Percentiles rank a stretch among this genome's conserved stretches.
Evolutionary conservation across 352 stramenopile species (phyloP).

Genomic region (Phytophthora pisi): DNA sequence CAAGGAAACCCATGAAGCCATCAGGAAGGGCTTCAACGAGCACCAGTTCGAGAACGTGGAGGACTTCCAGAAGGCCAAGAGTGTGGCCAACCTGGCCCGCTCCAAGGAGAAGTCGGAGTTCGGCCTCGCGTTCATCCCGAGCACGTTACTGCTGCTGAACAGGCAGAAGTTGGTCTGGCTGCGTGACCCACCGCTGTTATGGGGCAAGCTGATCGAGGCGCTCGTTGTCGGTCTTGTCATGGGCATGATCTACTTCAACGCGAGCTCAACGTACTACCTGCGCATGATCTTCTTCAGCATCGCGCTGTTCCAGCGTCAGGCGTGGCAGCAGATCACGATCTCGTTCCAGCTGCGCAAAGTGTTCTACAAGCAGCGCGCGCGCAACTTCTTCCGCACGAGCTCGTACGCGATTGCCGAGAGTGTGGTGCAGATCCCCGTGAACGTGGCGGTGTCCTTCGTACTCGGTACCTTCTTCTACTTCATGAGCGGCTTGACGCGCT

Average conservation of each 20-base stretch:
- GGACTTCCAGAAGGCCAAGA: constrained; percentile 66
- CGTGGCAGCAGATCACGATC: constrained; percentile 76
- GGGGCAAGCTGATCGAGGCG: constrained; percentile 68
- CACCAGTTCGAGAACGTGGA: constrained; percentile 60
- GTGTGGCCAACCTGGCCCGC: constrained; percentile 48
- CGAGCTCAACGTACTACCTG: constrained; percentile 63
- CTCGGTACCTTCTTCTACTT: constrained; percentile 87
- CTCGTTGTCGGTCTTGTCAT: constrained; percentile 80
- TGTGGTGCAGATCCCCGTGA: constrained; percentile 63
- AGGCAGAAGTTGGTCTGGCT: constrained; percentile 75
- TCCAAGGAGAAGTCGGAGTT: constrained; percentile 73
- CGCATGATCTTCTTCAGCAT: constrained; percentile 79
- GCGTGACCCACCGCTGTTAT: constrained; percentile 61
- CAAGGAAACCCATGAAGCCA: constrained; percentile 45
- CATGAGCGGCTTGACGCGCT: constrained; percentile 79
- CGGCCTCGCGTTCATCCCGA: constrained; percentile 46
- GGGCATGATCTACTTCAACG: constrained; percentile 73
- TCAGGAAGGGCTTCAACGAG: constrained; percentile 63
- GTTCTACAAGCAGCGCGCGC: constrained; percentile 90
- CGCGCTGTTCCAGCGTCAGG: constrained; percentile 72
- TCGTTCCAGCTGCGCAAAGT: constrained; percentile 77
- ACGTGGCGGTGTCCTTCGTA: constrained; percentile 66
- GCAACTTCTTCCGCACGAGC: constrained; percentile 89
- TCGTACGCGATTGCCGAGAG: constrained; percentile 79
- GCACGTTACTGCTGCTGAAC: constrained; percentile 57